These are phyloP conservation scores for Orbilia brochopaga DNA, from an alignment of 2,329 filamentous ascomycete genomes.

Conservation along the genomic window DNA sequence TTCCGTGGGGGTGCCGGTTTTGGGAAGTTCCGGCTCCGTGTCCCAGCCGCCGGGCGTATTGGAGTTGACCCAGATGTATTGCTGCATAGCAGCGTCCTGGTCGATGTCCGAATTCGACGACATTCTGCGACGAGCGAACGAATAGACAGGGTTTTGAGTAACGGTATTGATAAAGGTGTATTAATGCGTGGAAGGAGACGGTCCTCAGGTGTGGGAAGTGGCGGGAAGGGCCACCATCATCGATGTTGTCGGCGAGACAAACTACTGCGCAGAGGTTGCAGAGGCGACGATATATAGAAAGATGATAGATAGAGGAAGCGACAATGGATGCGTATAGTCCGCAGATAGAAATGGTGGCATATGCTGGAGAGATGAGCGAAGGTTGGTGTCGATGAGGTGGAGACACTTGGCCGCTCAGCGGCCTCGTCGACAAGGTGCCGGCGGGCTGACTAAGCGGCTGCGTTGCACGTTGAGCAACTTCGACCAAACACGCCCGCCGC, in stretches of 20 bases:
- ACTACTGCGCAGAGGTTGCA: neutral
- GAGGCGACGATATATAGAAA: neutral
- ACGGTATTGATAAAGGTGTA: neutral
- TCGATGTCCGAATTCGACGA: conserved; percentile 6
- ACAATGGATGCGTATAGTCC: neutral
- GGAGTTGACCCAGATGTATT: conserved; percentile 48
- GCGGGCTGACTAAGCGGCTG: conserved; percentile 44
- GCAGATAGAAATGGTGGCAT: neutral
- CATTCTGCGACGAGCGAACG: conserved; percentile 6
- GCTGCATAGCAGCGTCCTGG: conserved; percentile 39
- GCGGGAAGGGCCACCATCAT: conserved; percentile 41
- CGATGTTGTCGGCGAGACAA: conserved; percentile 31
- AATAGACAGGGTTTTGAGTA: neutral
- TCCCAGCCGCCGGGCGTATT: conserved; percentile 49
- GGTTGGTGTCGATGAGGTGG: neutral
- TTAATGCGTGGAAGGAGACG: conserved; percentile 1
- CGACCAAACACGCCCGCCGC: conserved; percentile 30
- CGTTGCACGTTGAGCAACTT: conserved; percentile 28
- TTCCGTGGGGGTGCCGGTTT: neutral
- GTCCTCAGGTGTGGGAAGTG: conserved; percentile 24
- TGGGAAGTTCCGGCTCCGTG: conserved; percentile 35
- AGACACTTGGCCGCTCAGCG: neutral
- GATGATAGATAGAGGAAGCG: neutral
- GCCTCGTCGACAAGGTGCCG: neutral
- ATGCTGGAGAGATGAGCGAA: neutral